A percentile compares a stretch with the other conserved stretches of the same genome.
phyloP scores from a whole-genome alignment of 2,329 filamentous ascomycete species.

The Bipolaris bicolor region DNA sequence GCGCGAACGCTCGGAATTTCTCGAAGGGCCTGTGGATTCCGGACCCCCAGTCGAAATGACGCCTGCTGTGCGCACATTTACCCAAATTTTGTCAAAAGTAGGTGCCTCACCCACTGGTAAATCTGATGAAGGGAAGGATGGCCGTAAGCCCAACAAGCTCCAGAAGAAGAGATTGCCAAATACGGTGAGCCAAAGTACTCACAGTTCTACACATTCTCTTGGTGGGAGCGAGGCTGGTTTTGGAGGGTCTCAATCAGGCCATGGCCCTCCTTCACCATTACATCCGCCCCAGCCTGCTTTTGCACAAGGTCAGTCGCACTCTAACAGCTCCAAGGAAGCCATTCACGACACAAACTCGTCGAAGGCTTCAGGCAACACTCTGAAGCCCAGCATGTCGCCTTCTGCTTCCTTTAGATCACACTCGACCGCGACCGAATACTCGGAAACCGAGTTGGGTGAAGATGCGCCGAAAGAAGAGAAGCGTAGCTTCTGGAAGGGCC shows the following conservation, averaged over 20 bases:
- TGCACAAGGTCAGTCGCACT: constrained; percentile 33
- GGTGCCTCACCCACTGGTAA: constrained; percentile 67
- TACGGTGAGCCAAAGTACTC: constrained; percentile 81
- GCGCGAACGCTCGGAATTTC: constrained; percentile 42
- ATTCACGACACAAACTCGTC: constrained; percentile 49
- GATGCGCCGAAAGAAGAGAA: constrained; percentile 61
- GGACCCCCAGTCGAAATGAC: constrained; percentile 30
- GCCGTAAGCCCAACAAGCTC: constrained; percentile 83
- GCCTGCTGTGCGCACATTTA: constrained; percentile 45
- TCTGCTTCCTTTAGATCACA: constrained; percentile 77
- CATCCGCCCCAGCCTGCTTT: constrained; percentile 42
- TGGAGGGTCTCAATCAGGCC: constrained; percentile 18
- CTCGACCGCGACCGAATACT: constrained; percentile 74
- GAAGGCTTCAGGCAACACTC: constrained; percentile 56
- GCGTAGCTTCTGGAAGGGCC: constrained; percentile 76
- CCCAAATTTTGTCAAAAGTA: constrained; percentile 45
- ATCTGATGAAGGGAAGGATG: constrained; percentile 33
- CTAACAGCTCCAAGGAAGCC: constrained; percentile 35
- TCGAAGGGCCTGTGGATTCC: constrained; percentile 41
- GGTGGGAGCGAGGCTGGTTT: constrained; percentile 42
- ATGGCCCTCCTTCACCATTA: constrained; percentile 38
- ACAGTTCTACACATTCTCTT: constrained; percentile 87
- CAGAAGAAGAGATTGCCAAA: constrained; percentile 81
- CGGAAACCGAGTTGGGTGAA: constrained; percentile 76
- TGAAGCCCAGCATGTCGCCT: constrained; percentile 74